Percentiles rank a stretch among this genome's conserved stretches.
Conservation (phyloP, 441 rosid species). For the Melastoma candidum region DNA sequence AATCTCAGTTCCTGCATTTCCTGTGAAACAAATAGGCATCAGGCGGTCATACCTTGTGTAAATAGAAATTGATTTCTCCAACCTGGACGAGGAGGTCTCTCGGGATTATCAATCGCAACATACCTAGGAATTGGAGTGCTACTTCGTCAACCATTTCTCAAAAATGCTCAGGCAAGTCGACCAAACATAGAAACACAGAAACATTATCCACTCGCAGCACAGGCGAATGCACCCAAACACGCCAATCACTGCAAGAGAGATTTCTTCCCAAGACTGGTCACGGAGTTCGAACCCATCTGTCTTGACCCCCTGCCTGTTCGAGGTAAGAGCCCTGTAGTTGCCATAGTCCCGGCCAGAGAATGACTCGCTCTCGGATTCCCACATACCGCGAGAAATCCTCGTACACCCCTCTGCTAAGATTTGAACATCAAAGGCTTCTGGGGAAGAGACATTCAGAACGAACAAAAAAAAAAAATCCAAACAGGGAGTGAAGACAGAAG, state of each 20-base stretch:
- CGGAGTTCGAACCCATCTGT: slow-evolving; percentile 83
- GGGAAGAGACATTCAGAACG: no score
- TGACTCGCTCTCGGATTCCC: slow-evolving; percentile 83
- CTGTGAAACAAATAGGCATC: not conserved
- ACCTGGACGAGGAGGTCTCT: slow-evolving; percentile 72
- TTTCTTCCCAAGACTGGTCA: slow-evolving; percentile 73
- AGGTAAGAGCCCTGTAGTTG: slow-evolving; percentile 48
- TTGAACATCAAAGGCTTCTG: no score
- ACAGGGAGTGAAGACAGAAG: no score
- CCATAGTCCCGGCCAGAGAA: slow-evolving; percentile 63
- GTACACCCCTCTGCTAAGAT: no score
- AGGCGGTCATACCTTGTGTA: slow-evolving; percentile 63
- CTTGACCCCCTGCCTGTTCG: slow-evolving; percentile 60
- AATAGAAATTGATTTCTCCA: slow-evolving; percentile 66
- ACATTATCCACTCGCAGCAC: slow-evolving; percentile 7
- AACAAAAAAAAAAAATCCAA: no score
- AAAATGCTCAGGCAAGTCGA: no score
- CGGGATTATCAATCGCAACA: slow-evolving; percentile 85
- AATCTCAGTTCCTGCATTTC: slow-evolving; percentile 7
- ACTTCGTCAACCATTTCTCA: not conserved
- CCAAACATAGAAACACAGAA: slow-evolving; percentile 1
- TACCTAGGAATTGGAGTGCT: slow-evolving; percentile 34
- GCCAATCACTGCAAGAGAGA: no score
- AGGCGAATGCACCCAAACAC: not conserved
- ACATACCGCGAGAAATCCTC: slow-evolving; percentile 27